Base-by-base conservation (phyloP, 495 filamentous ascomycete species). In the Penicillium desertorum region DNA sequence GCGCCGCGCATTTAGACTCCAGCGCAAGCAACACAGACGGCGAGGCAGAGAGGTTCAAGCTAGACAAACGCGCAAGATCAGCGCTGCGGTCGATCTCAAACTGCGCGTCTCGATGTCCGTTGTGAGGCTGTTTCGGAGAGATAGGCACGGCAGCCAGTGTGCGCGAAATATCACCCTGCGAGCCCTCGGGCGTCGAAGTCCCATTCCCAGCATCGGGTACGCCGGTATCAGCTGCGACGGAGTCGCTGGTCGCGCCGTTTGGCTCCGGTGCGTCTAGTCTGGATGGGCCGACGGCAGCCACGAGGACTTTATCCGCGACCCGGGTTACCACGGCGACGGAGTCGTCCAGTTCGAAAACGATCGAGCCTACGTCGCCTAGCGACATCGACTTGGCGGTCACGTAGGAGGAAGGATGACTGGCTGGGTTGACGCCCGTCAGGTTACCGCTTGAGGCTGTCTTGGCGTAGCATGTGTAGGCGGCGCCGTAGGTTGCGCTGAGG, bases 281-380 rank as follows among this genome's bases (percentile, higher is more conserved):
- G 14, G 70, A 73, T 1, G 76, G 76, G 7, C 76, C 76, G 2
- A 77, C 73, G 5, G 72, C 76, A 14, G 75, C 76, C 8, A 79
- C 64, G 14, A 77, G 72, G 17, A 79, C 75, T 54, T 76, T 77
- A 56, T 79, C 75, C 9, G 73, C 76, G 44, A 79, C 71, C 6
- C 63, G 67, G 27, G 76, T 79, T n/a, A 79, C 75, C 10, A 79
- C 71, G 7, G 76, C 75, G 27, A 78, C 76, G 4, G 70, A 69
- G 47, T 75, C 74, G 41, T 77, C 74, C 9, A 77, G 75, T 48
- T 79, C 76, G 34, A 79, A 79, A 43, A 79, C 76, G 44, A 79
- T 79, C 4, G 76, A 79, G 36, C 76, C 76, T 22, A 79, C 76
- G 51, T 79, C 73, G n/a, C 76, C 76, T n/a, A 79, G 61, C 9